Base-by-base conservation (phyloP, 805 yeast genomes). In the Ogataea chonburiensis region DNA sequence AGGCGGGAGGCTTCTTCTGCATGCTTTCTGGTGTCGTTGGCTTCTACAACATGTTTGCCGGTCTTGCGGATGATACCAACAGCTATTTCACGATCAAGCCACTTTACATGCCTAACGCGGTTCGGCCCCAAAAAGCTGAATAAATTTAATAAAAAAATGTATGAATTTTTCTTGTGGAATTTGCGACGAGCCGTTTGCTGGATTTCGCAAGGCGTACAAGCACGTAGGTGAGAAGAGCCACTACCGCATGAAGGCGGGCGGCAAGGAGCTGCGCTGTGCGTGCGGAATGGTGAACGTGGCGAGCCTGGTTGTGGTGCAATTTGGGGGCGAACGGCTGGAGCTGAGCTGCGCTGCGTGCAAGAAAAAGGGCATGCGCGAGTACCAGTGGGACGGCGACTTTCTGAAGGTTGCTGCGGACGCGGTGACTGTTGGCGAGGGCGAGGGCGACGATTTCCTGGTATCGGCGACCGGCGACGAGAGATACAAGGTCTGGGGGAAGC, bases 31-130 rank as follows among this genome's bases (percentile, higher is more conserved):
- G 75, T 3, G 43, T 69, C 7, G 28, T 61, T 13, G 78, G 75
- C 0, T 67, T 70, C 55, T 73, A 70, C 47, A 68, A 68, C 45
- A 66, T 69, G 39, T 68, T 59, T 49, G 71, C 73, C 1, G 76
- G 76, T 42, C 55, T 63, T 30, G 68, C 71, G 1, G 77, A 71
- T 38, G 56, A 57, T 10, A 70, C 75, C 37, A 84, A 81, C 62
- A 68, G 81, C 24, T 83, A 80, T 56, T 45, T 81, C 45, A 61
- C 64, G 12, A 59, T 77, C 32, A 64, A 66, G 38, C 75, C 85
- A 13, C 36, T 68, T 34, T 71, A 58, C 50, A 54, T 77, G 62
- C 78, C 80, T 24, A 67, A 70, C 32, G 62, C 65, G 14, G 47
- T 34, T 3, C 38, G 40, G 11, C 50, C 58, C 7, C 43, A 29